These are phyloP conservation scores for Candida qinlingensis DNA, from an alignment of 805 yeast species.

Conservation along the genomic window DNA sequence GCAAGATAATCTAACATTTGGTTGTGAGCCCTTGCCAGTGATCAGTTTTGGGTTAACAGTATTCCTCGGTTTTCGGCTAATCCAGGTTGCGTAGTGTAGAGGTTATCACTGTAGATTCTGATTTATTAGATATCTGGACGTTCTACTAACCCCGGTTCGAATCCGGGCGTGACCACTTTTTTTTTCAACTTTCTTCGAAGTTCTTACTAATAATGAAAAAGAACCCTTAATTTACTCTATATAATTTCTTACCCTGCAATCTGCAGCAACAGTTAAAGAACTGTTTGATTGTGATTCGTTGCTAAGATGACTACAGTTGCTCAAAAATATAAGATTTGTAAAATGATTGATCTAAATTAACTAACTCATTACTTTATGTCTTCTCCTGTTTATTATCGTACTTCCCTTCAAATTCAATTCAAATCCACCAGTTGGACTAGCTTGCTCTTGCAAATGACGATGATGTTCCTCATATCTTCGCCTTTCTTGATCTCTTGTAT, in stretches of 20 bases:
- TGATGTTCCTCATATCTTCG: slow-evolving; percentile 8
- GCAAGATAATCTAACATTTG: too few species aligned
- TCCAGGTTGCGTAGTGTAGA: slow-evolving; percentile 22
- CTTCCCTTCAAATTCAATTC: slow-evolving; percentile 33
- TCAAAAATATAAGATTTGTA: neutral
- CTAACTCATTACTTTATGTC: slow-evolving; percentile 20
- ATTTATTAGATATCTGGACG: slow-evolving; percentile 8
- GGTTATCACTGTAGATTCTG: slow-evolving; percentile 30
- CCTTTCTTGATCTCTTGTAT: slow-evolving; percentile 5
- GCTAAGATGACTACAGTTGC: too few species aligned
- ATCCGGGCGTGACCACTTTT: slow-evolving; percentile 29
- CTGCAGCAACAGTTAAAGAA: too few species aligned
- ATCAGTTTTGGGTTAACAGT: too few species aligned
- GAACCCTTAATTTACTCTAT: too few species aligned
- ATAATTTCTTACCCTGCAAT: too few species aligned
- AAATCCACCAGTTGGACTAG: slow-evolving; percentile 23
- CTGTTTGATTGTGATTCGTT: too few species aligned
- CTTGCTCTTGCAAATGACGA: slow-evolving; percentile 8
- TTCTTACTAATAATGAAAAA: too few species aligned
- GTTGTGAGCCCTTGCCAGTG: too few species aligned
- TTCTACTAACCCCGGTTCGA: slow-evolving; percentile 31
- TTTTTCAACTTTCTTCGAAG: neutral
- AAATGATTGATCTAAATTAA: neutral
- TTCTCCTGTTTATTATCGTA: slow-evolving; percentile 37
- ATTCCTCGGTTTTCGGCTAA: too few species aligned